phyloP scores from a whole-genome alignment of 2,329 filamentous ascomycete species.

The Albophoma yamanashiensis region DNA sequence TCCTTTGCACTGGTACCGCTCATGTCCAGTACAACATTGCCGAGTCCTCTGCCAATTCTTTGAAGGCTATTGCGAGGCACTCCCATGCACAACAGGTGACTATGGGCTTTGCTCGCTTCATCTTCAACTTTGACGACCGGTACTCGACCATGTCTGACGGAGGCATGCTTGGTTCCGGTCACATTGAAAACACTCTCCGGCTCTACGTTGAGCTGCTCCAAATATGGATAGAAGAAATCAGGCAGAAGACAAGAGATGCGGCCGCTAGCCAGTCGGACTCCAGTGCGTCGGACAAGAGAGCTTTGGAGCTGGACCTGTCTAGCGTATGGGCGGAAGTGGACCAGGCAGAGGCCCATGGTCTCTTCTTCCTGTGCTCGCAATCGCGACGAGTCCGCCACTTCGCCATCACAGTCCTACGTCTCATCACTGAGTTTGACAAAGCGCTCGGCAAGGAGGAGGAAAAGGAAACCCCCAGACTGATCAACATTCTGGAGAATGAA shows the following conservation, averaged over 20 bases:
- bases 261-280: constrained; percentile 54
- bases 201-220: constrained; percentile 88
- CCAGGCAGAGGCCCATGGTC: constrained; percentile 88
- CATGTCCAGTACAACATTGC: constrained; percentile 92
- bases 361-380: constrained; percentile 96
- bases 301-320: constrained; percentile 72
- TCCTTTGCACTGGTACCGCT: constrained; percentile 91
- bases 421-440: constrained; percentile 88
- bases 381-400: constrained; percentile 81
- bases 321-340: constrained; percentile 89
- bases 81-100: constrained; percentile 91
- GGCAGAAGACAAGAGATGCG: constrained; percentile 69
- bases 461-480: constrained; percentile 62
- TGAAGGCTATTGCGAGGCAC: constrained; percentile 92
- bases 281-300: constrained; percentile 55
- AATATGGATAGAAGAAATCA: constrained; percentile 97
- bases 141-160: constrained; percentile 98
- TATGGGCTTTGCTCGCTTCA: constrained; percentile 92
- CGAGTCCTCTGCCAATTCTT: constrained; percentile 77
- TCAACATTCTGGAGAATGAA: constrained; percentile 84
- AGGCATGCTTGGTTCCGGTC: constrained; percentile 84
- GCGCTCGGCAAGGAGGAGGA: constrained; percentile 66
- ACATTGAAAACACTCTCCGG: constrained; percentile 88
- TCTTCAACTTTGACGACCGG: constrained; percentile 95
- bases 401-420: constrained; percentile 80